Evolutionary conservation across 1,284 basidiomycete species (phyloP), one percentile per base, ranked within the genome.

Genomic region (Trichosporon ovoides): DNA sequence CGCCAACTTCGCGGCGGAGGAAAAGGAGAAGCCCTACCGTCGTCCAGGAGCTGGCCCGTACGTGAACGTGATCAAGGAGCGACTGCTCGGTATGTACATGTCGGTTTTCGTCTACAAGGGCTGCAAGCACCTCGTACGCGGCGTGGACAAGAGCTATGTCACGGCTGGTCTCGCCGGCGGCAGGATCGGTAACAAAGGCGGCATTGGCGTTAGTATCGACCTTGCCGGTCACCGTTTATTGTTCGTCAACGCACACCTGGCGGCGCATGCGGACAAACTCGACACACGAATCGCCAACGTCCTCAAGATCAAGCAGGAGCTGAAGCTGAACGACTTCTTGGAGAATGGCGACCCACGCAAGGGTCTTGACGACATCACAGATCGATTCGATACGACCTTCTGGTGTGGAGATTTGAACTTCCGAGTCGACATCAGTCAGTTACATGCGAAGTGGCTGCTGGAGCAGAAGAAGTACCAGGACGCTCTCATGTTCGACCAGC

Each of bases 231-330:
- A 79, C 19, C 71, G 80, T 0, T 71, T 83, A 36, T 73, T 83
- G 2, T 83, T 83, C 61, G 76, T 83, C 62, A 83, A 82, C 40
- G 79, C 82, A 0, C 82, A 83, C 64, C 70, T 83, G 13, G 82
- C 82, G 0, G 80, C 80, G 0, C 80, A 81, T 62, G 75, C 78
- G 0, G 70, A 69, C 49, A 66, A 76, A 1, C 62, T 72, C 18
- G 63, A 69, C 24, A 75, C 73, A 12, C 66, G 78, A 11, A 56
- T 78, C 9, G 71, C 74, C 24, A 79, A 79, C 55, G 74, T 78
- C 49, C 65, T 65, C 14, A 79, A 79, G 70, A 83, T 83, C 72
- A 80, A 82, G 59, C 66, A 73, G 3, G 81, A 82, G 59, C 69
- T 83, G n/a, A 71, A 75, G 20, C 73, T 83, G 5, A 78, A 83